A percentile compares a stretch with the other conserved stretches of the same genome.
These are phyloP conservation scores for Pichia norvegensis DNA, from an alignment of 1,139 yeast genomes.

Conservation along the genomic window DNA sequence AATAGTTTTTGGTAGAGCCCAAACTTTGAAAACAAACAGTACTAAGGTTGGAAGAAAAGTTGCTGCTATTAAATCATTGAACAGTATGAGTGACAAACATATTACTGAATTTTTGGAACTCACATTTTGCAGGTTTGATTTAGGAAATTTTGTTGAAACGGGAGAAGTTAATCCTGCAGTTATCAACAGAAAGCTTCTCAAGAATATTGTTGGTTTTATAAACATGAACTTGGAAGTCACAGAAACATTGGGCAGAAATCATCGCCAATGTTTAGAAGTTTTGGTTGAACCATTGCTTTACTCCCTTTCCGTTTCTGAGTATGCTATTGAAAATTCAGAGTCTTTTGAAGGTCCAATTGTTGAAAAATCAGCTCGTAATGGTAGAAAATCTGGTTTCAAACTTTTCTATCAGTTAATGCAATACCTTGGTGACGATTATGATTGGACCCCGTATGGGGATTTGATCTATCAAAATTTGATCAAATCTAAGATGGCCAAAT, in stretches of 20 bases:
- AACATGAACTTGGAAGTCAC: conserved; percentile 60
- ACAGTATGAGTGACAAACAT: conserved; percentile 49
- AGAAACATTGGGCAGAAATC: conserved; percentile 54
- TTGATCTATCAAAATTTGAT: conserved; percentile 48
- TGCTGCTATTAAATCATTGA: conserved; percentile 68
- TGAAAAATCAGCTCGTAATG: conserved; percentile 42
- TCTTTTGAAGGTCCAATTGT: conserved; percentile 26
- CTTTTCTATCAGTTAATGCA: conserved; percentile 47
- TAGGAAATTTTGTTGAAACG: conserved; percentile 29
- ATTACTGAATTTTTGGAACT: conserved; percentile 54
- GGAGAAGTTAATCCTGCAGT: conserved; percentile 21
- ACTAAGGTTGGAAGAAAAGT: conserved; percentile 65
- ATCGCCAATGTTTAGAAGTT: conserved; percentile 40
- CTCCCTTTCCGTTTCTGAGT: conserved; percentile 50
- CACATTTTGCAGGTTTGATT: conserved; percentile 51
- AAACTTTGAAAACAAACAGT: conserved; percentile 49
- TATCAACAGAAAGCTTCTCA: conserved; percentile 30
- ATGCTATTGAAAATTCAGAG: conserved; percentile 30
- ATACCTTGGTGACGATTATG: conserved; percentile 35
- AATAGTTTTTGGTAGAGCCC: conserved; percentile 82
- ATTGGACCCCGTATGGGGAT: conserved; percentile 53
- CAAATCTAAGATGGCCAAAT: conserved; percentile 56
- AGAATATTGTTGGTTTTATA: conserved; percentile 63
- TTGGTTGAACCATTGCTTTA: conserved; percentile 56
- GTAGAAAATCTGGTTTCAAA: conserved; percentile 56